Base-by-base conservation (phyloP, 1,284 basidiomycete genomes). In the Anthracocystis setariae region DNA sequence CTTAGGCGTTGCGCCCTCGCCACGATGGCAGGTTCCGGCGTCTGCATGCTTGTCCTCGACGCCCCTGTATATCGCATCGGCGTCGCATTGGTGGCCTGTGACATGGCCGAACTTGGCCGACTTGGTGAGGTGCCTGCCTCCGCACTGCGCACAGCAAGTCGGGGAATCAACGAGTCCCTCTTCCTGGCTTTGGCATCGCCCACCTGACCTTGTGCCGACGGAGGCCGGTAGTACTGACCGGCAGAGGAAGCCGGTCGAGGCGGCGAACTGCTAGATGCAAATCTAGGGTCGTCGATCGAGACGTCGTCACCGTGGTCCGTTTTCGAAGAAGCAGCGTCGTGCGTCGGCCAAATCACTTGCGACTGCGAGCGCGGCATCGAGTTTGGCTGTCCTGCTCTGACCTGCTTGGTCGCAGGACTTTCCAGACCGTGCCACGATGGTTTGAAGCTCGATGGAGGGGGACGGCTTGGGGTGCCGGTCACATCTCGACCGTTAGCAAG, bases 1-100 rank as follows among this genome's bases (percentile, higher is more conserved):
- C 62, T 74, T 40, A 80, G 49, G 9, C 77, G 49, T 48, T 77
- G 69, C 15, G 67, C 78, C 8, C 77, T 51, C 10, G 77, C 77
- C 13, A 73, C 69, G 17, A 80, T 74, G 10, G 64, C 69, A 3
- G 78, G 78, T 25, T 80, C 78, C 10, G 78, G 78, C 35, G 78
- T 80, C 58, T 79, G 77, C 78, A 80, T 78, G 39, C 55, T 70
- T 39, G 61, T 15, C 15, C 78, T 63, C 37, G 68, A 75, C 9
- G 68, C 67, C 2, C 73, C 71, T 13, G 53, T 49, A 49, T 69
- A 77, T 7, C 64, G 50, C 48, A 64, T 48, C 9, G 68, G 68
- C 27, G 70, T 67, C 3, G 65, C 49, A 4, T 47, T 62, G 5
- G 73, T 68, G 1, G 54, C 65, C 32, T 78, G 72, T 33, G 74